A percentile compares a stretch with the other conserved stretches of the same genome.
Conservation (phyloP, 2,329 filamentous ascomycete species). For the Rutstroemia sp. region DNA sequence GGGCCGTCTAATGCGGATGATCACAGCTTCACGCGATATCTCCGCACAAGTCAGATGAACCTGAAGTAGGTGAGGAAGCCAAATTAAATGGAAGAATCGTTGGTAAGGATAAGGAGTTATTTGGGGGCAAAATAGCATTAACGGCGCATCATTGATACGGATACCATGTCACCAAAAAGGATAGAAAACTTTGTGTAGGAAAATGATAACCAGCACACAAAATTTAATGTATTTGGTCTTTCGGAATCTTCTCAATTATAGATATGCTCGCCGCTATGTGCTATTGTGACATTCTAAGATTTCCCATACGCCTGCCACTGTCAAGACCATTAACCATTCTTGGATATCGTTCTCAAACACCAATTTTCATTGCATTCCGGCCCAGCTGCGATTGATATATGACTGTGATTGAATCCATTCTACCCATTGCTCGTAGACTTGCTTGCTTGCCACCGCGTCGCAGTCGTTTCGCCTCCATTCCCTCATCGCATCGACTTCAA, state of each 20-base stretch:
- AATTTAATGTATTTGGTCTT: background rate
- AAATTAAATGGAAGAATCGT: background rate
- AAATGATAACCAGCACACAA: background rate
- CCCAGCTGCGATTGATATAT: too few relatives aligned
- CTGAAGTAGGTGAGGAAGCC: constrained; percentile 13
- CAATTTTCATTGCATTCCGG: too few relatives aligned
- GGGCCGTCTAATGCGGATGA: constrained; percentile 30
- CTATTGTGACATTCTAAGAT: background rate
- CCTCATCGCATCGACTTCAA: background rate
- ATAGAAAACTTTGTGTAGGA: background rate
- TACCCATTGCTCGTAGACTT: too few relatives aligned
- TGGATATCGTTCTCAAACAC: too few relatives aligned
- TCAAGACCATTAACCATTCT: too few relatives aligned
- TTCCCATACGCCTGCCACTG: constrained; percentile 9
- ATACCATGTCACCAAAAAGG: constrained; percentile 4
- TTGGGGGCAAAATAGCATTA: constrained; percentile 23
- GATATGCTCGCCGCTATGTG: background rate
- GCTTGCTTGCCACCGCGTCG: too few relatives aligned
- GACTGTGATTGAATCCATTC: too few relatives aligned
- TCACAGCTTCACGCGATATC: constrained; percentile 30
- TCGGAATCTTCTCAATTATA: too few relatives aligned
- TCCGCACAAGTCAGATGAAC: constrained; percentile 28
- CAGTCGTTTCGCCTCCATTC: background rate
- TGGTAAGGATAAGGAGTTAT: constrained; percentile 1
- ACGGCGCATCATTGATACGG: constrained; percentile 22